Evolutionary conservation across 805 yeast genomes (phyloP).

Genomic region (Suhomyces sp.): DNA sequence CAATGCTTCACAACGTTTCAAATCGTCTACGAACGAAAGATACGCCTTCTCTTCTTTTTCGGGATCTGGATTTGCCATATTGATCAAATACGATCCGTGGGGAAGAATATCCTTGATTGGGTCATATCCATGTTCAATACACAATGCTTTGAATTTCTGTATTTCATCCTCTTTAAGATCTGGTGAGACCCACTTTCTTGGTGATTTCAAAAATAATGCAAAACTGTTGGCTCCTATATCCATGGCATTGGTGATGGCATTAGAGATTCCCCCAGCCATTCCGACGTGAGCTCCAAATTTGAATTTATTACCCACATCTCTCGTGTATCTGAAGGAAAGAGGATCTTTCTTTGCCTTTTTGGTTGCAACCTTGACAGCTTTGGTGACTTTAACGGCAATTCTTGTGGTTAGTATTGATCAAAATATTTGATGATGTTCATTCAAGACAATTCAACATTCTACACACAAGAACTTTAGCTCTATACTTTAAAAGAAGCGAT

Average conservation of each 20-base stretch:
- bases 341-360: slow-evolving; percentile 3
- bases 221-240: slow-evolving; percentile 71
- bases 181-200: slow-evolving; percentile 89
- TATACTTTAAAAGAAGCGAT: too few relatives aligned
- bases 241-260: slow-evolving; percentile 60
- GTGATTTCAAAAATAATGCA: slow-evolving; percentile 88
- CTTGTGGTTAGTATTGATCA: too few relatives aligned
- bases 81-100: slow-evolving; percentile 93
- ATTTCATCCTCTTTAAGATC: slow-evolving; percentile 68
- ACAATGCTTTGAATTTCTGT: slow-evolving; percentile 58
- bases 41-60: slow-evolving; percentile 77
- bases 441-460: too few relatives aligned
- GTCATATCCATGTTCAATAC: slow-evolving; percentile 64
- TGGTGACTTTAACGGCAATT: background rate
- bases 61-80: slow-evolving; percentile 84
- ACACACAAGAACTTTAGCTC: too few relatives aligned
- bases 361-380: background rate
- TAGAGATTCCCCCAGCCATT: slow-evolving; percentile 77
- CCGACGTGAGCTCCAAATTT: slow-evolving; percentile 91
- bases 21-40: slow-evolving; percentile 79
- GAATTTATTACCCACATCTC: slow-evolving; percentile 44
- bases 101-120: slow-evolving; percentile 82
- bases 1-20: slow-evolving; percentile 80
- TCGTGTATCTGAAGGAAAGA: slow-evolving; percentile 27
- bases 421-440: too few relatives aligned